Evolutionary conservation across 306 rosid species (phyloP), one percentile per base, ranked within the genome.

Genomic region (Adenanthera pavonina): DNA sequence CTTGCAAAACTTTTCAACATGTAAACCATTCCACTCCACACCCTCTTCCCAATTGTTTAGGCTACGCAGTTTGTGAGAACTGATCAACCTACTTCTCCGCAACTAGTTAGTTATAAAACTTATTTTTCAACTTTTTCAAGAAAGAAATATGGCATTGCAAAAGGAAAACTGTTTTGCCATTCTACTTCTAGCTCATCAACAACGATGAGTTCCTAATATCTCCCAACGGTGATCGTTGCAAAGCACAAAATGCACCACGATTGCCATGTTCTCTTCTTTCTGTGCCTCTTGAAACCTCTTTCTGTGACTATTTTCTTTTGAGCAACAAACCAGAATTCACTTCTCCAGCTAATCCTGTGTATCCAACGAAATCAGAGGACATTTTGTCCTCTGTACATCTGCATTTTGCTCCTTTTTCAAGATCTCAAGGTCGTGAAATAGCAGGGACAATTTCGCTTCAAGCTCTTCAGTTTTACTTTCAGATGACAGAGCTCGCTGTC

Each of bases 311-410:
- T 91, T 93, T 81, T 89, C 93, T 87, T 92, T 93, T 73, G 89
- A 74, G 59, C 78, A 84, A 82, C 96, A 95, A 64, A 95, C 88
- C 69, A 95, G 83, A 17, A 93, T 88, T 46, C 89, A 83, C 80
- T 95, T 95, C 95, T 95, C 96, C 83, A 84, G 84, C 85, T 91
- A 97, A 6, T 81, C 82, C 11, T 89, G 94, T 20, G 80, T 65
- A 40, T 89, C 90, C 52, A 38, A 40, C 3, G 88, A 43, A 49
- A 36, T 35, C 0, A 85, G 12, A 9, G 79, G 72, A 67, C 80
- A 9, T 62, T 71, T 89, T 6, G 40, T 69, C 74, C 56, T 82
- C 72, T 43, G 52, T 6, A 8, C 76, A 13, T 60, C 54, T 11
- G 47, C 38, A 51, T 56, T 87, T 57, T 82, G 83, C 25, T 85